A percentile compares a stretch with the other conserved stretches of the same genome.
Evolutionary conservation across 1,284 basidiomycete genomes (phyloP).

Genomic region (Ustilago cynodontis): DNA sequence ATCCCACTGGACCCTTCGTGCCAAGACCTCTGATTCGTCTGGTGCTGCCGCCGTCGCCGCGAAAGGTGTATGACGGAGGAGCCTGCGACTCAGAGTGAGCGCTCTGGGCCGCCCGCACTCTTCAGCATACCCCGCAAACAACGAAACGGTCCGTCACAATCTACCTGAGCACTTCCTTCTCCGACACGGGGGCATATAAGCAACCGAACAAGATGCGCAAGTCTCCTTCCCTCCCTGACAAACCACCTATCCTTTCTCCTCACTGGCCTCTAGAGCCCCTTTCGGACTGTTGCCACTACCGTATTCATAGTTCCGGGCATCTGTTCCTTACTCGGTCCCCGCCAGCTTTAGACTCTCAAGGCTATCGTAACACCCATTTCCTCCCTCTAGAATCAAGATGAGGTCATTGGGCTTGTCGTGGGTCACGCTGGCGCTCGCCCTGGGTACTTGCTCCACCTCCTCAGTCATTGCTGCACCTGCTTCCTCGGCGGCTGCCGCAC

Average conservation of each 20-base stretch:
- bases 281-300: neutral
- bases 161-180: neutral
- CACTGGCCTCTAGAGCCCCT: neutral
- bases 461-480: conserved; percentile 9
- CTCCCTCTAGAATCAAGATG: conserved; percentile 7
- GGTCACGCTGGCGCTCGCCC: conserved; percentile 23
- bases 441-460: conserved; percentile 14
- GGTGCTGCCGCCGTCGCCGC: neutral
- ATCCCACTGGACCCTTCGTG: neutral
- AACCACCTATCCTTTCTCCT: neutral
- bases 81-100: neutral
- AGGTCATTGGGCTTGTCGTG: conserved; percentile 24
- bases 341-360: neutral
- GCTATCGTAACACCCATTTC: neutral
- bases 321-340: neutral
- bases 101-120: neutral
- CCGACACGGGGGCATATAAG: neutral
- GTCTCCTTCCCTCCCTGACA: neutral
- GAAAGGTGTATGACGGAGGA: neutral
- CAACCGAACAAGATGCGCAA: neutral
- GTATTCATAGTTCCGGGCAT: neutral
- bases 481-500: neutral
- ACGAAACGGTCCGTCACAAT: neutral
- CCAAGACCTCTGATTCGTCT: neutral
- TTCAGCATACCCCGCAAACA: neutral